Evolutionary conservation across 2,329 filamentous ascomycete genomes (phyloP), one percentile per base, ranked within the genome.

Genomic region (Alternaria longipes): DNA sequence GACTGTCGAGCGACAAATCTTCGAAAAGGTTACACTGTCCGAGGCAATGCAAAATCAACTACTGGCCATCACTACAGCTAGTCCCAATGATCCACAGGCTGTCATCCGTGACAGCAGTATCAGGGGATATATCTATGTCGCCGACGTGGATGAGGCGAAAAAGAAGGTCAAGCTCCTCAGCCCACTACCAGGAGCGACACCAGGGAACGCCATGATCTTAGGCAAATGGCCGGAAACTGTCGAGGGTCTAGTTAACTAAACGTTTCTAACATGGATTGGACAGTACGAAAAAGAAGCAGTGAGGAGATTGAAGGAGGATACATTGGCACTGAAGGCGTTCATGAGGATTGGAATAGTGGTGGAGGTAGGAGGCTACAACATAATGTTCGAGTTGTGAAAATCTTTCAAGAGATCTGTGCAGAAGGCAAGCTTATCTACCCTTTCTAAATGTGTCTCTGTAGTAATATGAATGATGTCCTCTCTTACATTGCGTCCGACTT

Each of bases 81-180:
- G 87, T 2, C 80, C 87, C 0, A 89, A 86, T 47, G 93, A 95
- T 62, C 81, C 86, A 1, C 86, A 90, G 7, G 89, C 92, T 49
- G 86, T 87, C 1, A 89, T 98, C 45, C 87, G 92, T 12, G 90
- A 94, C 69, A 89, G 93, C 8, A 91, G 90, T 57, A 89, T 98
- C 30, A 91, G 96, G 86, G 95, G 95, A 0, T 99, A 97, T 74
- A 86, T 97, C 30, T 97, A 97, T 73, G 91, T 98, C 16, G 90
- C 92, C 1, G 92, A 97, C 63, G 92, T 98, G 4, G 94, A 99
- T 73, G 91, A 92, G 74, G 90, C 91, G 69, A 91, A 91, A 78
- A 89, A 89, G 67, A 91, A 91, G 76, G 84, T 97, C 32, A 91
- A 92, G 73, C 84, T 98, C 20, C 81, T 99, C 60, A 90, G 92